Evolutionary conservation across 257 asterid species (phyloP).

Genomic region (Gynochthodes officinalis): DNA sequence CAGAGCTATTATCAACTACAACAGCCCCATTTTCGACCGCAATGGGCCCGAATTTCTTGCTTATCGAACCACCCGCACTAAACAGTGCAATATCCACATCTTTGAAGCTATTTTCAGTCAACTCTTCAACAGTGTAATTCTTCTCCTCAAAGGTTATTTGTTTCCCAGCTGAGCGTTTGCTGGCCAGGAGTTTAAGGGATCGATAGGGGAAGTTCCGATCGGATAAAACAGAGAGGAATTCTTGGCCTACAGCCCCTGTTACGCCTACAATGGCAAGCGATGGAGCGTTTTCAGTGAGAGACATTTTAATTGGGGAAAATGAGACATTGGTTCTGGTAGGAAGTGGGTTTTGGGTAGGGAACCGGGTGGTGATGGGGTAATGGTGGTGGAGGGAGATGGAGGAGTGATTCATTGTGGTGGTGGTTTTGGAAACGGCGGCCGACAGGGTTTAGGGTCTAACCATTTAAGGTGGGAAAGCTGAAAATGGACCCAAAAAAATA

Average conservation of each 20-base stretch:
- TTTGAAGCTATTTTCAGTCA: slow-evolving; percentile 60
- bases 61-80: slow-evolving; percentile 91
- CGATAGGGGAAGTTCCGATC: slow-evolving; percentile 84
- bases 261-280: slow-evolving; percentile 90
- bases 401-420: slow-evolving; percentile 46
- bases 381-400: slow-evolving; percentile 42
- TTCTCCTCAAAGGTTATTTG: slow-evolving; percentile 42
- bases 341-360: slow-evolving; percentile 16
- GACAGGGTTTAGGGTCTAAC: slow-evolving; percentile 10
- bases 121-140: slow-evolving; percentile 52
- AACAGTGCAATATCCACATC: slow-evolving; percentile 79
- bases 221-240: slow-evolving; percentile 82
- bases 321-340: slow-evolving; percentile 24
- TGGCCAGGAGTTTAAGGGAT: slow-evolving; percentile 83
- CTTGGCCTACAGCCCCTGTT: slow-evolving; percentile 95
- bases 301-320: slow-evolving; percentile 55
- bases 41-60: slow-evolving; percentile 79
- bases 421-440: slow-evolving; percentile 14
- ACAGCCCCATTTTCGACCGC: slow-evolving; percentile 70
- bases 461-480: not conserved
- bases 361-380: slow-evolving; percentile 10
- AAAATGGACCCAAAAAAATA: too few species aligned
- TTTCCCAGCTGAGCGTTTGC: slow-evolving; percentile 81
- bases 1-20: slow-evolving; percentile 98
- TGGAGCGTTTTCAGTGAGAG: slow-evolving; percentile 78